phyloP scores from a whole-genome alignment of 1,139 yeast species.

The Saccharomyces hybrid region DNA sequence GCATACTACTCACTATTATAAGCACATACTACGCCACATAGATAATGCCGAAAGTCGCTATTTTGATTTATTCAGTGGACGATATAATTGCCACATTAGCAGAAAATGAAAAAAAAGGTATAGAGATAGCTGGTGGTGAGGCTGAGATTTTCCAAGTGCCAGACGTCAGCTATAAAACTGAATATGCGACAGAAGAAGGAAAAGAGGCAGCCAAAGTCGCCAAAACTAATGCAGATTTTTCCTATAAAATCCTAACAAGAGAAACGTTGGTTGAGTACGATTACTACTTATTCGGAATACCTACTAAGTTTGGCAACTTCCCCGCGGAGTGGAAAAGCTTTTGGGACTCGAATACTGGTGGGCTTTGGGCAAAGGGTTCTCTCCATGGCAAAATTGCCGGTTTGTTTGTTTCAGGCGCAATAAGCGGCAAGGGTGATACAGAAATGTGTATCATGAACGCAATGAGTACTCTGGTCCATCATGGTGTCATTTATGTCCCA shows the following conservation, averaged over 20 bases:
- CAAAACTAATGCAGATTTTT: conserved; percentile 11
- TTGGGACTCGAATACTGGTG: conserved; percentile 64
- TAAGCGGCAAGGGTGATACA: conserved; percentile 61
- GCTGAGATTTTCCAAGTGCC: conserved; percentile 66
- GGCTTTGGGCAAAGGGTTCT: conserved; percentile 65
- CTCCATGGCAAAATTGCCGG: conserved; percentile 65
- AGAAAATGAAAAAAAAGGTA: conserved; percentile 52
- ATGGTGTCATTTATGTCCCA: conserved; percentile 68
- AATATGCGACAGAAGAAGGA: conserved; percentile 27
- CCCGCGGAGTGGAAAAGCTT: conserved; percentile 70
- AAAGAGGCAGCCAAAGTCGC: conserved; percentile 35
- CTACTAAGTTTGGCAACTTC: conserved; percentile 68
- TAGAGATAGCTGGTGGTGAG: conserved; percentile 56
- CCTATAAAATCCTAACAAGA: conserved; percentile 52
- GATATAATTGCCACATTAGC: conserved; percentile 64
- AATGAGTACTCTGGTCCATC: conserved; percentile 59
- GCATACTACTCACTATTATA: not conserved
- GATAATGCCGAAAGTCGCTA: conserved; percentile 29
- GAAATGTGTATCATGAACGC: conserved; percentile 56
- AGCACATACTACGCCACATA: not conserved
- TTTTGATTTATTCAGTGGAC: conserved; percentile 67
- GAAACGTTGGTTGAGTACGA: conserved; percentile 53
- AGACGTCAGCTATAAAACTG: conserved; percentile 54
- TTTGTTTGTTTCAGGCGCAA: conserved; percentile 61
- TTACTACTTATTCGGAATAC: conserved; percentile 65